Percentiles rank a stretch among this genome's conserved stretches.
These are phyloP conservation scores for Rhodotorula sp. DNA, from an alignment of 1,284 basidiomycete genomes.

Conservation along the genomic window DNA sequence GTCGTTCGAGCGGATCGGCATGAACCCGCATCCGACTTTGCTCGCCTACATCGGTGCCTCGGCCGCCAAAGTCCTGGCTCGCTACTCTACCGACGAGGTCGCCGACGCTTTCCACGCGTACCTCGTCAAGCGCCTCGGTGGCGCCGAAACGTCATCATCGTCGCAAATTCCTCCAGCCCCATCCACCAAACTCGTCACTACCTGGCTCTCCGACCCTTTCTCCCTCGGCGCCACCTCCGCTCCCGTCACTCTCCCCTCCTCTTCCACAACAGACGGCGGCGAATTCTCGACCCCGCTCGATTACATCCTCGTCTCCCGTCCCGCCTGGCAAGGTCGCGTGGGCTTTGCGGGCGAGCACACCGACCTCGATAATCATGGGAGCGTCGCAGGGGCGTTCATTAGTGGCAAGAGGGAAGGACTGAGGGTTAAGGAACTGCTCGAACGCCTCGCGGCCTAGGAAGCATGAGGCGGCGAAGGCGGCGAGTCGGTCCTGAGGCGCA, in stretches of 20 bases:
- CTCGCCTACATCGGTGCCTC: conserved; percentile 41
- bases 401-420: conserved; percentile 52
- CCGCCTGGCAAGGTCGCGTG: conserved; percentile 52
- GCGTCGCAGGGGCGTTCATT: conserved; percentile 53
- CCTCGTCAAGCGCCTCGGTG: conserved; percentile 47
- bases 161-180: conserved; percentile 25
- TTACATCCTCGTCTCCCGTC: conserved; percentile 52
- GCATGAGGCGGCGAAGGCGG: no score
- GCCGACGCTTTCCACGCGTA: conserved; percentile 49
- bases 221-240: conserved; percentile 56
- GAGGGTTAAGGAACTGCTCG: conserved; percentile 47
- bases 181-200: conserved; percentile 45
- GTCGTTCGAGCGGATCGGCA: conserved; percentile 31
- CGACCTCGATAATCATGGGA: conserved; percentile 54
- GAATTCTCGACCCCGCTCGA: conserved; percentile 53
- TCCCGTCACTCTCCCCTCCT: conserved; percentile 48
- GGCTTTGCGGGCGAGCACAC: conserved; percentile 59
- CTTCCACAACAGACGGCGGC: conserved; percentile 29
- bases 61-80: conserved; percentile 35
- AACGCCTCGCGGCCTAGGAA: background rate
- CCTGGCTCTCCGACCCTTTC: conserved; percentile 54
- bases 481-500: background rate
- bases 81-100: conserved; percentile 44
- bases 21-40: conserved; percentile 33
- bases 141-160: background rate